Conservation (phyloP, 306 rosid genomes). For the Quercus aquifolioides region DNA sequence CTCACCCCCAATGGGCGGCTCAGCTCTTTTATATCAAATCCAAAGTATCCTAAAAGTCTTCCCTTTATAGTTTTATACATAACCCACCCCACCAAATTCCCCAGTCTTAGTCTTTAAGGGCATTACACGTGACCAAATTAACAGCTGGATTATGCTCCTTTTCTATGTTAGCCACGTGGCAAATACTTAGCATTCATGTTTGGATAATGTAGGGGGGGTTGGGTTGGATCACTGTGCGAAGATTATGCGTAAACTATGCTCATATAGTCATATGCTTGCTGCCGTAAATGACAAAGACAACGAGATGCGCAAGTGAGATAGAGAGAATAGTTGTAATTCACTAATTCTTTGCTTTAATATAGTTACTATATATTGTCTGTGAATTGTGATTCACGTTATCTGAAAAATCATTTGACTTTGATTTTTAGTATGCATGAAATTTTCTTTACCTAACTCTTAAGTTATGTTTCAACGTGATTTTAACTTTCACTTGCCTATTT, state of each 20-base stretch:
- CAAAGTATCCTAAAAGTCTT: not conserved
- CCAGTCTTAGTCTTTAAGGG: not conserved
- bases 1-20: not conserved
- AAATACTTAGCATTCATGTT: not conserved
- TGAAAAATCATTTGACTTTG: too few species aligned
- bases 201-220: not conserved
- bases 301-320: not conserved
- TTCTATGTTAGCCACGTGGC: constrained; percentile 1
- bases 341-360: not conserved
- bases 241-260: not conserved
- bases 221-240: too few species aligned
- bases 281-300: not conserved
- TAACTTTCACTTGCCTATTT: too few species aligned
- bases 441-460: too few species aligned
- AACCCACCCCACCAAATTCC: not conserved
- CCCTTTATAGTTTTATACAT: not conserved
- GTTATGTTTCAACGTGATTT: too few species aligned
- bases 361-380: too few species aligned
- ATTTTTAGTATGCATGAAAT: too few species aligned
- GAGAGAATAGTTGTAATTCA: not conserved
- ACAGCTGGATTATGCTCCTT: constrained; percentile 24
- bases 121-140: not conserved
- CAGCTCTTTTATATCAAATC: not conserved
- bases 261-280: too few species aligned
- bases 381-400: too few species aligned